Percentiles rank a stretch among this genome's conserved stretches.
phyloP scores from a whole-genome alignment of 1,139 yeast genomes.

The Casaregolazyma lundiana region DNA sequence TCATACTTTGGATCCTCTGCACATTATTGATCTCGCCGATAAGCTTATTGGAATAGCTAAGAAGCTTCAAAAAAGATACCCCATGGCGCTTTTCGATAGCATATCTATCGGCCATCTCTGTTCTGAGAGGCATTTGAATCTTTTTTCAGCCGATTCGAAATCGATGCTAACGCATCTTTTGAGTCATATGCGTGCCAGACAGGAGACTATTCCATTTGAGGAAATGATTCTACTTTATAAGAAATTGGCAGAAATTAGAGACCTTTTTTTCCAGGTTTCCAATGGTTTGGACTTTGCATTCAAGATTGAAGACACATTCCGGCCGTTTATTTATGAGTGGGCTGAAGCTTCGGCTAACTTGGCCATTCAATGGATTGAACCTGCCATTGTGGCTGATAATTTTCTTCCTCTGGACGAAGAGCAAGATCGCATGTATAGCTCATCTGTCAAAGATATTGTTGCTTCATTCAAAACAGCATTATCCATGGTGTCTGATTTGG shows the following conservation, averaged over 20 bases:
- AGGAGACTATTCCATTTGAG: slow-evolving; percentile 43
- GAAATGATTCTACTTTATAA: slow-evolving; percentile 62
- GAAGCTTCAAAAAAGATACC: slow-evolving; percentile 55
- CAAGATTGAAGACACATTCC: slow-evolving; percentile 56
- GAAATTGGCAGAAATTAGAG: slow-evolving; percentile 52
- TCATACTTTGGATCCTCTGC: slow-evolving; percentile 50
- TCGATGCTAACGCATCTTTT: slow-evolving; percentile 54
- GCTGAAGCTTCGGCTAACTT: slow-evolving; percentile 50
- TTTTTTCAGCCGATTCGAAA: slow-evolving; percentile 61
- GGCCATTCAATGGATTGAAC: slow-evolving; percentile 47
- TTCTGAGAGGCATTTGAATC: slow-evolving; percentile 52
- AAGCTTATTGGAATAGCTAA: slow-evolving; percentile 48
- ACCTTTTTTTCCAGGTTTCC: slow-evolving; percentile 49
- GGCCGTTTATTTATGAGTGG: slow-evolving; percentile 54
- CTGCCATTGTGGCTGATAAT: slow-evolving; percentile 52
- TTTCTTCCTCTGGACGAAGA: slow-evolving; percentile 52
- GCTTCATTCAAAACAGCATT: slow-evolving; percentile 57
- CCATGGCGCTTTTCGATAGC: slow-evolving; percentile 56
- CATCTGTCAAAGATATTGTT: slow-evolving; percentile 66
- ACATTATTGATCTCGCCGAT: slow-evolving; percentile 59
- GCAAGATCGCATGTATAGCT: slow-evolving; percentile 38
- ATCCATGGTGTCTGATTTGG: slow-evolving; percentile 47
- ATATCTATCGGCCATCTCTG: slow-evolving; percentile 52
- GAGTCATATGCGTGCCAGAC: slow-evolving; percentile 39
- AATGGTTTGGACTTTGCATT: slow-evolving; percentile 43